Conservation (phyloP, 768 basidiomycete species). For the Pleurotus sapidus region DNA sequence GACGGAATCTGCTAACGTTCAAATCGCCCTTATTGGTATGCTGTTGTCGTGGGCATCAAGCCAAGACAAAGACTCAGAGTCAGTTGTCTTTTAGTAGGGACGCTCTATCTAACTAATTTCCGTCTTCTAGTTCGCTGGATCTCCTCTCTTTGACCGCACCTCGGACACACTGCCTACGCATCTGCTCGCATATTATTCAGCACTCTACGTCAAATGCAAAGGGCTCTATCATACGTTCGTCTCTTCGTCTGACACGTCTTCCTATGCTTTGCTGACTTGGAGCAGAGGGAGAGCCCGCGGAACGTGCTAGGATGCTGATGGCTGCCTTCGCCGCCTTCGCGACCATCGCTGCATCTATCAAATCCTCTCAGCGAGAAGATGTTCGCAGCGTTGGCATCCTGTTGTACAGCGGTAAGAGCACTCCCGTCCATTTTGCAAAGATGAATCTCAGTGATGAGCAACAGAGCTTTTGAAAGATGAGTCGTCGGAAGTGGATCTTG, state of each 20-base stretch:
- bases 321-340: conserved; percentile 61
- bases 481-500: conserved; percentile 71
- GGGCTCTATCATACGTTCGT: conserved; percentile 50
- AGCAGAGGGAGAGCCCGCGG: conserved; percentile 49
- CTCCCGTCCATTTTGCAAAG: not conserved
- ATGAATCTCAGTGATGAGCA: no score
- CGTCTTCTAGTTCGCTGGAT: conserved; percentile 24
- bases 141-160: conserved; percentile 41
- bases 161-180: conserved; percentile 70
- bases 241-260: not conserved
- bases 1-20: conserved; percentile 74
- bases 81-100: conserved; percentile 13
- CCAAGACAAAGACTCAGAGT: conserved; percentile 23
- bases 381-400: conserved; percentile 76
- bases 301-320: conserved; percentile 63
- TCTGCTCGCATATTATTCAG: conserved; percentile 79
- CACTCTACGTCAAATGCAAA: conserved; percentile 61
- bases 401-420: conserved; percentile 66
- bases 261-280: conserved; percentile 1
- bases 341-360: conserved; percentile 43
- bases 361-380: conserved; percentile 31
- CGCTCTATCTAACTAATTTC: not conserved
- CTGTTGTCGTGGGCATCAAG: conserved; percentile 54
- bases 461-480: conserved; percentile 87
- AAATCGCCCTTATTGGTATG: conserved; percentile 70